Percentiles rank a stretch among this genome's conserved stretches.
Conservation (phyloP, 2,329 filamentous ascomycete species). For the Orbilia javanica region DNA sequence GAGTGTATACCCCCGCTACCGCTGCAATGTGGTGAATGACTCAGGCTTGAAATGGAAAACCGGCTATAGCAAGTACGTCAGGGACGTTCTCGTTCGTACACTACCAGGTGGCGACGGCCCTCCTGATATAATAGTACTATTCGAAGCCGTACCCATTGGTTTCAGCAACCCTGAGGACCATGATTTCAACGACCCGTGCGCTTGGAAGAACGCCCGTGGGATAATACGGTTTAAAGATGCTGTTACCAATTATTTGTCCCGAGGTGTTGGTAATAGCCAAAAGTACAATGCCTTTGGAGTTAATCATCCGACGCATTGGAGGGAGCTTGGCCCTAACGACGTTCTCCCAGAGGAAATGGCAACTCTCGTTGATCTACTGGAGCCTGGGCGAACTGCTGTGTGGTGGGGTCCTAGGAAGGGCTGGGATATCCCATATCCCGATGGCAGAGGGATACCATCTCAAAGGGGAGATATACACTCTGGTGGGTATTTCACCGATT, state of each 20-base stretch:
- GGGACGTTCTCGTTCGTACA: slow-evolving; percentile 25
- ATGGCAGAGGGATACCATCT: neutral
- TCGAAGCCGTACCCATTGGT: neutral
- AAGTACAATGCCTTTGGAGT: neutral
- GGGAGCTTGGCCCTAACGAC: neutral
- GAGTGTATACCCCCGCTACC: slow-evolving; percentile 27
- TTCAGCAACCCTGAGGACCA: neutral
- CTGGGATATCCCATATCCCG: neutral
- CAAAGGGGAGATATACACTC: neutral
- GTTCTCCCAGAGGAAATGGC: neutral
- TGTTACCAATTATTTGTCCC: neutral
- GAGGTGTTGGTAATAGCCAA: neutral
- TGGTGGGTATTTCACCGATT: neutral
- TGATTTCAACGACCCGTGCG: neutral
- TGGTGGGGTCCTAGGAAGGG: neutral
- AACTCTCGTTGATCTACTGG: neutral
- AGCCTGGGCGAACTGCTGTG: neutral
- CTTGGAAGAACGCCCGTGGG: neutral
- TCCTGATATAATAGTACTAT: slow-evolving; percentile 24
- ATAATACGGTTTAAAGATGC: neutral
- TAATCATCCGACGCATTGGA: neutral
- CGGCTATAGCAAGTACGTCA: neutral
- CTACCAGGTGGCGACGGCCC: slow-evolving; percentile 6
- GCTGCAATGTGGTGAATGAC: slow-evolving; percentile 28
- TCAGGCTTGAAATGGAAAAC: neutral